These are phyloP conservation scores for Pochonia chlamydosporia DNA, from an alignment of 2,329 filamentous ascomycete genomes.

Conservation along the genomic window DNA sequence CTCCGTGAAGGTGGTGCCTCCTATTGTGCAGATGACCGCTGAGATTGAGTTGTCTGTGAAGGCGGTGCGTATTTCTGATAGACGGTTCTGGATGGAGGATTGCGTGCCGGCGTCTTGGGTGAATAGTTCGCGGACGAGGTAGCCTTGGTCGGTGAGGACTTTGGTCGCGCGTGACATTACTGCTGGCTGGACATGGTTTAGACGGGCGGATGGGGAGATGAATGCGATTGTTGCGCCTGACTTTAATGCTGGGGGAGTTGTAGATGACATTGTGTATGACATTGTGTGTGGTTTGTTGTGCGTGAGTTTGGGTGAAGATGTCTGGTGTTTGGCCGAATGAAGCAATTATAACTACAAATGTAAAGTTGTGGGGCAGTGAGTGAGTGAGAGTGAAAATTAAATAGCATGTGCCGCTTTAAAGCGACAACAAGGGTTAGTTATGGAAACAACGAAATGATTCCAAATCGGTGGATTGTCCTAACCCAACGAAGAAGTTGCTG, in stretches of 20 bases:
- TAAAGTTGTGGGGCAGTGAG: too few relatives aligned
- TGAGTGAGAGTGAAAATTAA: too few relatives aligned
- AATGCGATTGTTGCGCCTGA: constrained; percentile 33
- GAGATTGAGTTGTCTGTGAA: constrained; percentile 29
- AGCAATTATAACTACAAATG: too few relatives aligned
- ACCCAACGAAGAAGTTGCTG: too few relatives aligned
- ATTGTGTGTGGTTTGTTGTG: too few relatives aligned
- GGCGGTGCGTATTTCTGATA: constrained; percentile 31
- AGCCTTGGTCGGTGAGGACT: constrained; percentile 26
- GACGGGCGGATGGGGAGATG: constrained; percentile 32
- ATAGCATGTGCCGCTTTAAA: too few relatives aligned
- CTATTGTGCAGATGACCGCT: constrained; percentile 34
- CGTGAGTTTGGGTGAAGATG: too few relatives aligned
- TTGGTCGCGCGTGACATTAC: constrained; percentile 23
- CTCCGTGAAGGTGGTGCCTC: constrained; percentile 32
- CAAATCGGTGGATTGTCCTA: too few relatives aligned
- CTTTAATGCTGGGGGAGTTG: constrained; percentile 21
- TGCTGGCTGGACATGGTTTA: constrained; percentile 24
- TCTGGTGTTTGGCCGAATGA: too few relatives aligned
- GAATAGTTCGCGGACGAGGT: constrained; percentile 27
- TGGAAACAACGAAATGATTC: too few relatives aligned
- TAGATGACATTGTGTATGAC: constrained; percentile 11
- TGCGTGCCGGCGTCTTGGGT: constrained; percentile 23
- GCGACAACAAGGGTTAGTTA: too few relatives aligned
- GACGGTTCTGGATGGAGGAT: constrained; percentile 27